Base-by-base conservation (phyloP, 192 early-diverging fungal species). In the Coemansia sp. region DNA sequence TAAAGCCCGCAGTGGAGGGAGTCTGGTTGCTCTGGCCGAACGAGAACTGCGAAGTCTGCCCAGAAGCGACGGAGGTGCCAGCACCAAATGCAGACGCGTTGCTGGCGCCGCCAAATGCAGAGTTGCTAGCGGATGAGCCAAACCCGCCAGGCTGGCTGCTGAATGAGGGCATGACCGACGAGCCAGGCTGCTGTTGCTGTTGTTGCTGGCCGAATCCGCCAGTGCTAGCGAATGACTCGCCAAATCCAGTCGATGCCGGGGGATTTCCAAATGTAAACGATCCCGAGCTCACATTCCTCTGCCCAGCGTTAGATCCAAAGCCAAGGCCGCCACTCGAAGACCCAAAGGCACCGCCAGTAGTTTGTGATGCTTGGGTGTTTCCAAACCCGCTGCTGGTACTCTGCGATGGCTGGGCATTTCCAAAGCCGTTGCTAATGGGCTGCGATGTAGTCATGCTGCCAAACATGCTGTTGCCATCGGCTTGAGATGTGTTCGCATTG, bases 1-100 rank as follows among this genome's bases (percentile, higher is more conserved):
- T 42, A 64, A 81, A 81, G 51, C 69, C 64, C 2, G 66, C 69
- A 4, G 68, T 37, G 19, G 59, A 60, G 16, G 74, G 50, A 6
- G 64, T 48, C 13, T 61, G 42, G 9, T 63, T 56, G 39, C 56
- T 54, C 50, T 81, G 79, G 5, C 68, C 68, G 72, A 81, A 81
- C 13, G 31, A 53, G 44, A 75, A 76, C 59, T 71, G 73, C n/a
- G 73, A 21, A 14, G 64, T 61, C 14, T 4, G 29, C 54, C 31
- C 54, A 34, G 54, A 27, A 27, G 24, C 24, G 24, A 29, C 63
- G 13, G 66, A 63, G 2, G 59, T 34, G 10, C 68, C 68, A 10
- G 59, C 62, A 29, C 68, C 68, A 50, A 70, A 76, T 19, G 64
- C 36, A 7, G 74, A 70, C 36, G 51, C 27, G 62, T 60, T 78